phyloP scores from a whole-genome alignment of 2,329 filamentous ascomycete genomes.

The Verticillium isaacii region DNA sequence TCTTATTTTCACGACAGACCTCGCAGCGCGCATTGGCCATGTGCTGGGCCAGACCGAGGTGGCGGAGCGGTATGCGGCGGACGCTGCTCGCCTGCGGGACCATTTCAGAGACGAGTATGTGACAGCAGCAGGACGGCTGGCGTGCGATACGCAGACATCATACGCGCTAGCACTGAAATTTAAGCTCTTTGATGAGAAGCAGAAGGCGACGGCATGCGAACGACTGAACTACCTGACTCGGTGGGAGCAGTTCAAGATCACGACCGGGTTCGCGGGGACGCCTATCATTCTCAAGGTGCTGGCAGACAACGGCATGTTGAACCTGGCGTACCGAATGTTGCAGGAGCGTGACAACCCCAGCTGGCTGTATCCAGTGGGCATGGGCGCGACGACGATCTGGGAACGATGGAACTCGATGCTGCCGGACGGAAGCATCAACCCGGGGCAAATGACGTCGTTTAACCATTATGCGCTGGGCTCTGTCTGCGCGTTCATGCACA shows the following conservation, averaged over 20 bases:
- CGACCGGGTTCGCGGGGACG: conserved; percentile 39
- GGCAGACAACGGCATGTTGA: conserved; percentile 13
- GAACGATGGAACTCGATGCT: conserved; percentile 36
- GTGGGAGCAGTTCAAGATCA: conserved; percentile 26
- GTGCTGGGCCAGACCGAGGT: no score
- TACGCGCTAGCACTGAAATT: no score
- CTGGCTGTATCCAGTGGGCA: conserved; percentile 32
- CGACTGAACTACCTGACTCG: conserved; percentile 24
- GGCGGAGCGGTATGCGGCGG: no score
- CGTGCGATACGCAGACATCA: no score
- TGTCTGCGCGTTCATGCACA: conserved; percentile 31
- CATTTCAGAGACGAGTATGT: conserved; percentile 6
- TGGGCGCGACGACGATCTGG: conserved; percentile 36
- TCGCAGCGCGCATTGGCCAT: no score
- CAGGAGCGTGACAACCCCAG: conserved; percentile 26
- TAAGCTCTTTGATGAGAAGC: not conserved
- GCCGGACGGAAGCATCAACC: conserved; percentile 30
- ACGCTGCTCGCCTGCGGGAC: no score
- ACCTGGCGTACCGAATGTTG: conserved; percentile 29
- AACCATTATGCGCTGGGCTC: conserved; percentile 37
- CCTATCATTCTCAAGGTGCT: conserved; percentile 29
- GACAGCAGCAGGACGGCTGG: no score
- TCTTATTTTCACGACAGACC: no score
- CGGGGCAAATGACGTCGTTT: conserved; percentile 34
- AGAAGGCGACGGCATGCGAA: conserved; percentile 12